These are phyloP conservation scores for Craterostigma plantagineum DNA, from an alignment of 257 asterid genomes.

Conservation along the genomic window DNA sequence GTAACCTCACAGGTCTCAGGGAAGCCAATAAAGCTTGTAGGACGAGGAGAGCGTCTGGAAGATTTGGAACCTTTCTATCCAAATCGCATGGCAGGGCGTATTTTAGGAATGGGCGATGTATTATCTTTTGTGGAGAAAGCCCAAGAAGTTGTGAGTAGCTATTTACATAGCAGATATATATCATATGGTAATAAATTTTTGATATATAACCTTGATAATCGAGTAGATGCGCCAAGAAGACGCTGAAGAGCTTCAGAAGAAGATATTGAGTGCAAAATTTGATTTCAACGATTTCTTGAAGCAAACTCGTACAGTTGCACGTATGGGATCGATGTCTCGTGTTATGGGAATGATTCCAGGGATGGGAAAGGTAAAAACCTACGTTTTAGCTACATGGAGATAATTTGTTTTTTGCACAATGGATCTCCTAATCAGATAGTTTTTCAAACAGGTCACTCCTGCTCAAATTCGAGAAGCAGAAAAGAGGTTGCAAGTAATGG, in stretches of 20 bases:
- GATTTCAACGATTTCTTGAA: conserved; percentile 92
- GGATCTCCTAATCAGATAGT: background rate
- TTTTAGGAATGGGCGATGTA: conserved; percentile 98
- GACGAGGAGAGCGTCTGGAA: conserved; percentile 97
- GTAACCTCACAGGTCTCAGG: conserved; percentile 92
- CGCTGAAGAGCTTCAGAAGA: conserved; percentile 91
- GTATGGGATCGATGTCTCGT: conserved; percentile 98
- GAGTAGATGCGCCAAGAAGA: conserved; percentile 91
- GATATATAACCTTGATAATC: background rate
- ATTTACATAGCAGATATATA: conserved; percentile 9
- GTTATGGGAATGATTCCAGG: conserved; percentile 98
- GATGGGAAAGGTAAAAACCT: conserved; percentile 67
- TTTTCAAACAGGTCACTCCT: conserved; percentile 59
- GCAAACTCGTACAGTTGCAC: conserved; percentile 92
- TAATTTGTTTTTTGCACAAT: too few relatives aligned
- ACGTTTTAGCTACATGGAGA: background rate
- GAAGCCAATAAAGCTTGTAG: conserved; percentile 98
- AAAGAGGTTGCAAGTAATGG: conserved; percentile 71
- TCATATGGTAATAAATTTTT: too few relatives aligned
- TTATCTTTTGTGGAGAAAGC: conserved; percentile 97
- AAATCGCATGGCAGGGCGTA: conserved; percentile 96
- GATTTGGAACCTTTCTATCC: conserved; percentile 99
- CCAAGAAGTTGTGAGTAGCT: conserved; percentile 76
- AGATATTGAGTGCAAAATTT: conserved; percentile 92
- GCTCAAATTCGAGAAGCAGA: conserved; percentile 98